Conservation (phyloP, 2,329 filamentous ascomycete genomes). For the Sclerotinia nivalis region DNA sequence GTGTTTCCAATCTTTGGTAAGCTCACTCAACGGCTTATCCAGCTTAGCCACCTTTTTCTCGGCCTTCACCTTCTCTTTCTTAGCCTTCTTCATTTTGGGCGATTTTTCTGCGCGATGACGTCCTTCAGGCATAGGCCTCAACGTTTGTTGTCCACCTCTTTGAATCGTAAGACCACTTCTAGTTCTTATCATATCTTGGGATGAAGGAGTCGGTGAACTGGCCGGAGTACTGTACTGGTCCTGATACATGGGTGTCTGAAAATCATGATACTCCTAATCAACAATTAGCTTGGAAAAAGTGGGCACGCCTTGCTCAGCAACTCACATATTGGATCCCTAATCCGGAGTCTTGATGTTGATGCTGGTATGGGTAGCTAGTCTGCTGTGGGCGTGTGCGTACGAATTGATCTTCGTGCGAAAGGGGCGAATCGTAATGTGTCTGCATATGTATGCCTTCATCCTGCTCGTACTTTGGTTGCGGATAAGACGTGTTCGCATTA, state of each 20-base stretch:
- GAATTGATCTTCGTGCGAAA: conserved; percentile 31
- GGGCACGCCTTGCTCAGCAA: neutral
- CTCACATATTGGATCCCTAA: conserved; percentile 38
- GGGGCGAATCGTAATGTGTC: conserved; percentile 37
- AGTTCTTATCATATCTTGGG: conserved; percentile 36
- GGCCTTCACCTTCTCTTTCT: conserved; percentile 45
- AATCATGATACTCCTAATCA: conserved; percentile 32
- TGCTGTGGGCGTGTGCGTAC: conserved; percentile 30
- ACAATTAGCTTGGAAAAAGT: conserved; percentile 28
- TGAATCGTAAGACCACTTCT: conserved; percentile 37
- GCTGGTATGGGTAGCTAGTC: conserved; percentile 34
- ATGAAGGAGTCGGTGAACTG: conserved; percentile 51
- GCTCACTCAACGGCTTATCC: conserved; percentile 66
- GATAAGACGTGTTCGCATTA: conserved; percentile 43
- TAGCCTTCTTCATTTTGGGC: conserved; percentile 43
- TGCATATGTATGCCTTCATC: conserved; percentile 34
- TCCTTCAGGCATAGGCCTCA: conserved; percentile 37
- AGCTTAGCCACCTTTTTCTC: conserved; percentile 56
- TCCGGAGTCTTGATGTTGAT: conserved; percentile 36
- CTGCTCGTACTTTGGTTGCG: conserved; percentile 34
- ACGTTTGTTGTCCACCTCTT: conserved; percentile 31
- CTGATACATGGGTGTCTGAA: conserved; percentile 30
- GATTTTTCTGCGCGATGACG: conserved; percentile 33
- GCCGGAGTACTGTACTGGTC: conserved; percentile 54
- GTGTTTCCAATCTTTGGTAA: conserved; percentile 62